Conservation (phyloP, 306 rosid species). For the Senna tora region DNA sequence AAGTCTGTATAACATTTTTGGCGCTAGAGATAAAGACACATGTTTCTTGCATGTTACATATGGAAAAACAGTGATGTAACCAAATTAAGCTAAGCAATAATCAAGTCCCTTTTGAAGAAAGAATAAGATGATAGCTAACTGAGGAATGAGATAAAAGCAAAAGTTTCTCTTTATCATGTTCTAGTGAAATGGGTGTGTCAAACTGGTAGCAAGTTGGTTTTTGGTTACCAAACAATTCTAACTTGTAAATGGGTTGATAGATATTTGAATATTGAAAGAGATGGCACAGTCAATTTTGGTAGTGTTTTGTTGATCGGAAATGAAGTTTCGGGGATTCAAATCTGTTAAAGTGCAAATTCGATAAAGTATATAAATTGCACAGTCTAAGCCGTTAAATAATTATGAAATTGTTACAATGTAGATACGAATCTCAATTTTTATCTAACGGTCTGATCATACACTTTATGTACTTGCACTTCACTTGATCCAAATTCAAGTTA, state of each 20-base stretch:
- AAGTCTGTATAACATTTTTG: too few species aligned
- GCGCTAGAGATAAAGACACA: slow-evolving; percentile 25
- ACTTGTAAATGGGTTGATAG: slow-evolving; percentile 40
- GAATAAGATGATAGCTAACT: background rate
- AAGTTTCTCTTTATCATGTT: too few species aligned
- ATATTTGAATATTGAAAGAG: background rate
- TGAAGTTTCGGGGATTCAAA: slow-evolving; percentile 33
- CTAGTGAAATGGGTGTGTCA: too few species aligned
- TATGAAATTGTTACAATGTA: too few species aligned
- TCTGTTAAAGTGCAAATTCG: too few species aligned
- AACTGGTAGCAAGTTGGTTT: slow-evolving; percentile 14
- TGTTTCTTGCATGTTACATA: background rate
- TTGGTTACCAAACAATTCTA: slow-evolving; percentile 34
- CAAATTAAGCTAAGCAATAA: background rate
- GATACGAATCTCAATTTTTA: too few species aligned
- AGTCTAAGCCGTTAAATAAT: too few species aligned
- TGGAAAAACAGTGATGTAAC: background rate
- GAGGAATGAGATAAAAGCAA: background rate
- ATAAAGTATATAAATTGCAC: too few species aligned
- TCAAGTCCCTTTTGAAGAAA: background rate
- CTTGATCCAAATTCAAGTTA: too few species aligned
- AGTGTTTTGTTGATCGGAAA: slow-evolving; percentile 11
- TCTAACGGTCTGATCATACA: too few species aligned
- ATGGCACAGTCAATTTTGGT: slow-evolving; percentile 16
- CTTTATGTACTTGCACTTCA: too few species aligned